These are phyloP conservation scores for Asparagopsis taxiformis DNA, from an alignment of 31 red algal species.

Conservation along the genomic window DNA sequence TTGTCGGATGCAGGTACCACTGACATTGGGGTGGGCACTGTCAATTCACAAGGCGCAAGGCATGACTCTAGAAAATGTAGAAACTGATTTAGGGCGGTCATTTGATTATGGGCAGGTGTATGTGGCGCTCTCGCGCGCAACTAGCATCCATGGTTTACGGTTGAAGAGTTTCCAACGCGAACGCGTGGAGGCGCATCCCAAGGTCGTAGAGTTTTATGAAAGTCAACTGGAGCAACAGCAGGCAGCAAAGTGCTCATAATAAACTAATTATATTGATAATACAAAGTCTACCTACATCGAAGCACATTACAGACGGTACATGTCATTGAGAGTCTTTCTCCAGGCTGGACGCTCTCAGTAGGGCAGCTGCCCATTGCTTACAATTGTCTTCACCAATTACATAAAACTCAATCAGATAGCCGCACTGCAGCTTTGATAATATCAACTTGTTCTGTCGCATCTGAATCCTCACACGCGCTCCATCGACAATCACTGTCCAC, in stretches of 20 bases:
- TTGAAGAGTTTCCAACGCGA: slow-evolving; percentile 31
- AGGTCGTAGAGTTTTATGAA: slow-evolving; percentile 35
- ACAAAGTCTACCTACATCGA: too few relatives aligned
- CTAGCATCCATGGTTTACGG: slow-evolving; percentile 26
- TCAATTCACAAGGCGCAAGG: slow-evolving; percentile 74
- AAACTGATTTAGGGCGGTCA: slow-evolving; percentile 43
- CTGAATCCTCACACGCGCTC: slow-evolving; percentile 3
- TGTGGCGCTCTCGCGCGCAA: slow-evolving; percentile 60
- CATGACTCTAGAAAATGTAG: slow-evolving; percentile 58
- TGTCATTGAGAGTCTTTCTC: background rate
- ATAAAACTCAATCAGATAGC: slow-evolving; percentile 7
- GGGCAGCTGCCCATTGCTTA: slow-evolving; percentile 1
- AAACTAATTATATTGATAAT: background rate
- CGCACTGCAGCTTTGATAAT: slow-evolving; percentile 7
- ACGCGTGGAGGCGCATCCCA: slow-evolving; percentile 43
- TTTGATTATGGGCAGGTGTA: slow-evolving; percentile 77
- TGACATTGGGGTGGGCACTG: slow-evolving; percentile 62
- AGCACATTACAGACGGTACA: too few relatives aligned
- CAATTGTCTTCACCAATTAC: background rate
- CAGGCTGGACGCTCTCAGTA: background rate
- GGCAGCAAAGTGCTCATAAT: background rate
- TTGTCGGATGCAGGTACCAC: slow-evolving; percentile 35
- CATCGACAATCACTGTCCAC: background rate
- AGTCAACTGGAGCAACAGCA: slow-evolving; percentile 1
- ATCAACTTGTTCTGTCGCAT: background rate